Base-by-base conservation (phyloP, 352 stramenopile species). In the Pythium phragmitis region DNA sequence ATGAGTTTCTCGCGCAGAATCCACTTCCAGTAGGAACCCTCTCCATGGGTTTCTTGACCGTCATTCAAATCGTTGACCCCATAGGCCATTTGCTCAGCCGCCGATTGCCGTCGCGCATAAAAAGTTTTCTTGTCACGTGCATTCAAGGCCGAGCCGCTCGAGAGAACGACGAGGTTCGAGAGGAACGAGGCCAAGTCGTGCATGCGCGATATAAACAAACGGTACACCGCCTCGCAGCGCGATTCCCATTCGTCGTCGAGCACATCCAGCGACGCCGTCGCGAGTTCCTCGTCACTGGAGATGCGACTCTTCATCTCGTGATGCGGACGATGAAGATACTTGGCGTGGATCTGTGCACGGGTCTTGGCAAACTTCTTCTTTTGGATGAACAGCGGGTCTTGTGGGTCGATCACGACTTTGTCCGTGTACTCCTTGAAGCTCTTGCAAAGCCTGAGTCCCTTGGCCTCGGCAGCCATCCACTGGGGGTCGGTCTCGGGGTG, bases 91-190 rank as follows among this genome's bases (percentile, higher is more conserved):
- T 83, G 76, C 19, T 89, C 78, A 21, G 61, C 68, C 49, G 73
- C 63, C 1, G 83, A 91, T 9, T 76, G 75, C 14, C 77, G 76
- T 51, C 84, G 76, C 17, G 80, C 89, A 59, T 84, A 91, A 39
- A 91, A 91, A 9, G 79, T 90, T 54, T 89, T 90, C 59, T 94
- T 94, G 60, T 94, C 85, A 17, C 82, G 79, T 8, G 79, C 82
- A 49, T 88, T 88, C 43, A 90, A 46, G 11, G 80, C 82, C 17
- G 74, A 89, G 1, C 82, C 82, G 42, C 81, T 89, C 12, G 78
- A 88, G 16, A 92, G 61, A 2, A 75, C 85, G 53, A 91, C 72
- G 11, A 94, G 56, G 56, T 89, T 88, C 30, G 78, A 74, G 26
- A 94, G 64, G 30, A 91, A 85, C 4, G 75, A 73, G 28, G 75